Conservation (phyloP, 176 grass and related monocot genomes). For the Dactylis glomerata region DNA sequence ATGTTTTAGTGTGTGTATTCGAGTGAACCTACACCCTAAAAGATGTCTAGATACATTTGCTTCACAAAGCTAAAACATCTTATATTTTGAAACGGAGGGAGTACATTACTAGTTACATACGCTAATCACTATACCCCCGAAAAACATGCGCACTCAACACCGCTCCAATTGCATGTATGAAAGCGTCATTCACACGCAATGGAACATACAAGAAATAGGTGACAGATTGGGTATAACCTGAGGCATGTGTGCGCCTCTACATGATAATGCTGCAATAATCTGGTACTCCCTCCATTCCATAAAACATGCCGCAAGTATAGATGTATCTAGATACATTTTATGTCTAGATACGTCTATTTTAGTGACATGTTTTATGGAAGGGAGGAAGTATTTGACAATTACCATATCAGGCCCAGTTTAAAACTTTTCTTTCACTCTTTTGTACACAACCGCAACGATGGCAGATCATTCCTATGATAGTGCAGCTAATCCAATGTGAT, state of each 20-base stretch:
- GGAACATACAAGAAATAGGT: not conserved
- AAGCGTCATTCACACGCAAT: not conserved
- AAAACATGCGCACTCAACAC: not conserved
- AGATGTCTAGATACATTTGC: too few relatives aligned
- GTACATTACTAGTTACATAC: slow-evolving; percentile 16
- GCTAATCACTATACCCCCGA: not conserved
- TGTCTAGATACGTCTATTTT: too few relatives aligned
- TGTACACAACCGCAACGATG: slow-evolving; percentile 19
- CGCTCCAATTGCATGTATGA: not conserved
- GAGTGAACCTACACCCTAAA: too few relatives aligned
- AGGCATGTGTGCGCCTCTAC: not conserved
- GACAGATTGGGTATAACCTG: not conserved
- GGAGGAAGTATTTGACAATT: not conserved
- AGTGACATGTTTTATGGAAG: too few relatives aligned
- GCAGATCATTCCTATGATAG: slow-evolving; percentile 45
- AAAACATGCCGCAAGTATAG: too few relatives aligned
- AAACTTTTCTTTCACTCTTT: not conserved
- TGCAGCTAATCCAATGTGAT: slow-evolving; percentile 71
- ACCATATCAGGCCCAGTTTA: slow-evolving; percentile 7
- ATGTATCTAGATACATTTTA: too few relatives aligned
- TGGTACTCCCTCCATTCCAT: too few relatives aligned
- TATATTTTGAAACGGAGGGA: too few relatives aligned
- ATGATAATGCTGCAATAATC: slow-evolving; percentile 29
- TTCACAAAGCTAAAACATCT: too few relatives aligned
- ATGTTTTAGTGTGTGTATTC: too few relatives aligned